Percentiles rank a stretch among this genome's conserved stretches.
Evolutionary conservation across 225 moss, liverwort and hornwort species (phyloP).

Genomic region (Neckera pumila): DNA sequence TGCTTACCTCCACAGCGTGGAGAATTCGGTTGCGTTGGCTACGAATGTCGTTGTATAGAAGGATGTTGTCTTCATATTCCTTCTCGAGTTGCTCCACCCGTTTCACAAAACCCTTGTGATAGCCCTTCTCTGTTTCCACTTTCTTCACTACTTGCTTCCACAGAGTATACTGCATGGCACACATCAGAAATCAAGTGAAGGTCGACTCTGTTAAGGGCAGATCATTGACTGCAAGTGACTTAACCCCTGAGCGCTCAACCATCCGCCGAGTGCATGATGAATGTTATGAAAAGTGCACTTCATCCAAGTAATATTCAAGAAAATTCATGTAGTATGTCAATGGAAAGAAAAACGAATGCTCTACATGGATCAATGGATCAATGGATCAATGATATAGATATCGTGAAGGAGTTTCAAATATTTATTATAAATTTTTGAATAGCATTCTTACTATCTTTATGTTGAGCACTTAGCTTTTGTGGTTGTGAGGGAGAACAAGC

Average conservation of each 20-base stretch:
- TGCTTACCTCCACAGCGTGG: slow-evolving; percentile 28
- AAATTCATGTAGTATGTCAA: background rate
- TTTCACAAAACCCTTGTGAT: slow-evolving; percentile 32
- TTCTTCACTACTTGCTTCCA: slow-evolving; percentile 53
- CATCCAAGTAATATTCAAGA: background rate
- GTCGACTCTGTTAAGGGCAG: background rate
- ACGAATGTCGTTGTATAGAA: slow-evolving; percentile 56
- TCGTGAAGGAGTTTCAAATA: background rate
- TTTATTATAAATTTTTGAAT: background rate
- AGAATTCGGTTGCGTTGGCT: slow-evolving; percentile 69
- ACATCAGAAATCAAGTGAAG: background rate
- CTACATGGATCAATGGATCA: background rate
- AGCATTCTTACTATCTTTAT: background rate
- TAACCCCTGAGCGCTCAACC: background rate
- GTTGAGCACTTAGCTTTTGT: background rate
- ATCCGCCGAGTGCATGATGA: background rate
- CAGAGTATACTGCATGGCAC: slow-evolving; percentile 19
- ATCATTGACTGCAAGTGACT: background rate
- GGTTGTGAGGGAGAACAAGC: background rate
- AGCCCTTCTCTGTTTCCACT: slow-evolving; percentile 41
- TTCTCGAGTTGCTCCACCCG: slow-evolving; percentile 47
- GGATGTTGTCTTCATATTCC: slow-evolving; percentile 30
- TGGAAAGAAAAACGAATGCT: background rate
- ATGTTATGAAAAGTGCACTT: background rate
- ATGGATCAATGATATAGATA: background rate